Conservation (phyloP, 495 filamentous ascomycete genomes). For the Cairneyella variabilis region DNA sequence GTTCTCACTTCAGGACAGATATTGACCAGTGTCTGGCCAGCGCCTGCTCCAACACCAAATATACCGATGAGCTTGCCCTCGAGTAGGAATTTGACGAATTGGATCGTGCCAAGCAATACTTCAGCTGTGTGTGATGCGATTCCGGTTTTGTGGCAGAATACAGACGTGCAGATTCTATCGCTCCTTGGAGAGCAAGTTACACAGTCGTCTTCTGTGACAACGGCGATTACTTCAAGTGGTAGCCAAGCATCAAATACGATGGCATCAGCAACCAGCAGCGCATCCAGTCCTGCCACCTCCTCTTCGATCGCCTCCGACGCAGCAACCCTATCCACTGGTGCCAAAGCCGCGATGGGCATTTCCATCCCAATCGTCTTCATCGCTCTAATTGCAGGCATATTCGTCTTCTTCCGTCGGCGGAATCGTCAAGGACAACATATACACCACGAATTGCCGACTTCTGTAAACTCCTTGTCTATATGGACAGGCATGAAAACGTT, state of each 20-base stretch:
- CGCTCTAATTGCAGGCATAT: constrained; percentile 4
- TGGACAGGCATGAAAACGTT: neutral
- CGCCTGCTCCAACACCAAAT: neutral
- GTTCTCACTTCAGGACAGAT: constrained; percentile 1
- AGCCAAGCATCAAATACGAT: neutral
- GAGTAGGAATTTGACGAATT: neutral
- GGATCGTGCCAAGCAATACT: neutral
- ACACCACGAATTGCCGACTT: constrained; percentile 15
- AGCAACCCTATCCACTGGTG: constrained; percentile 1
- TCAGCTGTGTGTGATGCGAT: constrained; percentile 8
- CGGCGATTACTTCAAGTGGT: neutral
- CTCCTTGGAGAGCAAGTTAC: constrained; percentile 1
- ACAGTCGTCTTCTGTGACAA: neutral
- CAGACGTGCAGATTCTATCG: constrained; percentile 10
- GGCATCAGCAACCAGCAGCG: neutral
- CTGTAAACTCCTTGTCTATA: neutral
- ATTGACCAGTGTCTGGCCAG: constrained; percentile 7
- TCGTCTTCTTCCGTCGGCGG: constrained; percentile 15
- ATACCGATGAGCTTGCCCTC: neutral
- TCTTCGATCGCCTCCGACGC: neutral
- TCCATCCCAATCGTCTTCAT: constrained; percentile 13
- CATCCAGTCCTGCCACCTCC: neutral
- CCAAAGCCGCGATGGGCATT: constrained; percentile 14
- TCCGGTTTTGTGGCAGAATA: constrained; percentile 16
- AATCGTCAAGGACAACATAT: constrained; percentile 1